These are phyloP conservation scores for Ophiostoma ulmi DNA, from an alignment of 2,329 filamentous ascomycete species.

Conservation along the genomic window DNA sequence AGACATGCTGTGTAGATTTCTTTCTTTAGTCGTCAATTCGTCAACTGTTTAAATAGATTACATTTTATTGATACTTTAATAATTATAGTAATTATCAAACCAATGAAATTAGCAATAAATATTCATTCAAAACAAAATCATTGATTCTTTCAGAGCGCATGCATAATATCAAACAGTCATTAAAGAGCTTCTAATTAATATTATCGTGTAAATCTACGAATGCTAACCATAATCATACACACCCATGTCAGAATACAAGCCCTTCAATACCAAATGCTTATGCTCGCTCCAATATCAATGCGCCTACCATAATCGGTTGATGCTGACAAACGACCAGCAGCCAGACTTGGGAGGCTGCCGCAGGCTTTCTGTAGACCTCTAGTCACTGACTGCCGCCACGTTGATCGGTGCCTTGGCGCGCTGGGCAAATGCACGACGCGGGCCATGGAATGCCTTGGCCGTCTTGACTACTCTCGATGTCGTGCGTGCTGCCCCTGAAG, in stretches of 20 bases:
- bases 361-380: not conserved
- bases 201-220: not conserved
- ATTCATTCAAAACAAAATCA: too few relatives aligned
- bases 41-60: not conserved
- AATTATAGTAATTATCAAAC: too few relatives aligned
- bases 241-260: not conserved
- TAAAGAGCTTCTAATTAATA: not conserved
- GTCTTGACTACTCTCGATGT: constrained; percentile 11
- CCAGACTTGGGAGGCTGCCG: not conserved
- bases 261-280: not conserved
- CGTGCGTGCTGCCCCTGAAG: not conserved
- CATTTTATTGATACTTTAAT: too few relatives aligned
- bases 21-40: not conserved
- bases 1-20: not conserved
- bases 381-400: constrained; percentile 3
- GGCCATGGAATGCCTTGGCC: constrained; percentile 18
- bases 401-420: not conserved
- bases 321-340: not conserved
- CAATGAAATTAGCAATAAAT: too few relatives aligned
- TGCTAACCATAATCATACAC: not conserved
- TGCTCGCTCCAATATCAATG: not conserved
- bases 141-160: too few relatives aligned
- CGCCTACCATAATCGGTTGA: not conserved
- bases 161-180: too few relatives aligned
- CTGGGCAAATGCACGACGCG: constrained; percentile 15